Base-by-base conservation (phyloP, 371 early-diverging fungal genomes). In the Apophysomyces ossiformis region DNA sequence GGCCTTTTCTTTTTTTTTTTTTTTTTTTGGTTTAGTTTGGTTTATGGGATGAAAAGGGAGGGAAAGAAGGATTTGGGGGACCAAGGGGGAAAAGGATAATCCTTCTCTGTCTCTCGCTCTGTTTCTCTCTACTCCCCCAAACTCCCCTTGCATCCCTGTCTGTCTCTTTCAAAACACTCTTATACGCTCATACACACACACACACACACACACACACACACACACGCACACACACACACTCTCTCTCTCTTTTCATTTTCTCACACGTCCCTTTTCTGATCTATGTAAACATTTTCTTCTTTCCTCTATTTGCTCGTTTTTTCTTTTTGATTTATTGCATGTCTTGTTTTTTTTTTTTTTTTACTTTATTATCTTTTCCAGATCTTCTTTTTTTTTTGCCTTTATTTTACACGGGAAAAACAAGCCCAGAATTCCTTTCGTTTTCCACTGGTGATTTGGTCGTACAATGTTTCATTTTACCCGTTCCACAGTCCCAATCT, bases 391-490 rank as follows among this genome's bases (percentile, higher is more conserved):
- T n/a, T 18, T 45, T 9, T 43, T 43, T 43, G 9, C 15, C 15
- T 43, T 43, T 43, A 9, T 43, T 43, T 15, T 15, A 13, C 46
- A 45, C 46, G 16, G 16, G 16, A 11, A 21, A 26, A 9, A 26
- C 0, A 50, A 13, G 4, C 47, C 21, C 54, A 16, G 32, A 26
- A 50, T 7, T 50, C 54, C 54, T 50, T 32, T 50, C 54, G 54
- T 50, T 50, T 50, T 26, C 16, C 54, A 21, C 18, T 50, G 35
- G 21, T n/a, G 6, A n/a, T 50, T 50, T 21, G n/a, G 32, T 26
- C 32, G 54, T 50, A 50, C 54, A 50, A 50, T 50, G 54, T 50
- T 50, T 50, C 54, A 50, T 50, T 50, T 50, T 18, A 18, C 32
- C 32, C 32, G 32, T 18, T 21, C 9, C 16, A 50, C 54, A n/a